Evolutionary conservation across 768 basidiomycete species (phyloP), one percentile per base, ranked within the genome.

Genomic region (Tulasnella sp.): DNA sequence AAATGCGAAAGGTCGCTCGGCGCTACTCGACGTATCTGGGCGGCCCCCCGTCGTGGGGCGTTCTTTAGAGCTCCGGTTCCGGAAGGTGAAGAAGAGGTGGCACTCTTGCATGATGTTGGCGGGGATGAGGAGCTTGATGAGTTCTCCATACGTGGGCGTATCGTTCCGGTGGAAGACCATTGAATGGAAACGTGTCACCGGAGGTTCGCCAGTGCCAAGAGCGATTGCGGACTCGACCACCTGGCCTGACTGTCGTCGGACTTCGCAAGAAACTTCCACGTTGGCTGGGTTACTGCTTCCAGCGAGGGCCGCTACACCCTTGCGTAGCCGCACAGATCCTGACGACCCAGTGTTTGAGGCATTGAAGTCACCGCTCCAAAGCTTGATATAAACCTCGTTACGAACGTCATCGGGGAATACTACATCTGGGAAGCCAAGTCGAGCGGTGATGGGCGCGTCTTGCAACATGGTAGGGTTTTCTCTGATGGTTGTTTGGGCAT

Each of bases 31-130:
- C 37, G 42, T 29, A 42, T 46, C 48, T 16, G 37, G 9, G 46
- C 72, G 23, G 9, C 42, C 61, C 6, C 7, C 18, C 7, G 57
- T 74, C 29, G 77, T 74, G 0, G 75, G 42, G 37, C 55, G 76
- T 48, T 79, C 80, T 74, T 75, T 81, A 46, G 76, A 77, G 18
- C 73, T 81, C 29, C 85, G 91, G 82, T 94, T 91, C 55, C 93
- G 90, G 85, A 98, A 96, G 0, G 94, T 94, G 85, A 99, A 93
- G 87, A 97, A 98, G 18, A 99, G 85, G 82, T 98, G 97, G 90
- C 93, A 96, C 57, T 90, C 88, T 2, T 91, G 90, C 51, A 91
- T 87, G 10, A 89, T 88, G 11, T 90, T 86, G 16, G 87, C 84
- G 29, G 94, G 92, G 11, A 99, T 84, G 79, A 90, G 88, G 20